Evolutionary conservation across 2,329 filamentous ascomycete genomes (phyloP).

Genomic region (Fonsecaea multimorphosa): DNA sequence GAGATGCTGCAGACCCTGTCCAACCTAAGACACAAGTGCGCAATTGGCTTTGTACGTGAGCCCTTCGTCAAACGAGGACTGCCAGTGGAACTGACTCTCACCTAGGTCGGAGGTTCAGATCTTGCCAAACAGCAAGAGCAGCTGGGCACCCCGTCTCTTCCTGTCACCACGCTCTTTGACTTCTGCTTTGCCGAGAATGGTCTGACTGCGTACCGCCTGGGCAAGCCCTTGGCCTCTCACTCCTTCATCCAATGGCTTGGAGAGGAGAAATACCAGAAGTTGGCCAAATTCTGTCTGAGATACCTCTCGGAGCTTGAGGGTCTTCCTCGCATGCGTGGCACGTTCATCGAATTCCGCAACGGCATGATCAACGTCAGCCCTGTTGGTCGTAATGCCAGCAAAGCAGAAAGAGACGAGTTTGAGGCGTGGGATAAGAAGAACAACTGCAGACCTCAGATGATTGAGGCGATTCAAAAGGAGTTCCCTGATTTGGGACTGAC

Average conservation of each 20-base stretch:
- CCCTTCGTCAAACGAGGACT: conserved; percentile 5
- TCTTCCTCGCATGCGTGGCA: conserved; percentile 68
- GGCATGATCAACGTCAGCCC: conserved; percentile 71
- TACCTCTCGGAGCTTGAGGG: conserved; percentile 66
- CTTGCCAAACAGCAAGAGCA: conserved; percentile 95
- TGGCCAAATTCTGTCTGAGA: conserved; percentile 64
- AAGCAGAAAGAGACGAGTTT: conserved; percentile 80
- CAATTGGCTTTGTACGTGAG: conserved; percentile 73
- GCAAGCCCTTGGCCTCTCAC: conserved; percentile 73
- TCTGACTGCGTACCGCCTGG: conserved; percentile 85
- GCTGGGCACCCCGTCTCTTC: conserved; percentile 71
- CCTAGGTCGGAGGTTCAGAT: conserved; percentile 80
- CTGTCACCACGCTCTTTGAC: conserved; percentile 88
- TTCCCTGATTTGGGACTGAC: conserved; percentile 86
- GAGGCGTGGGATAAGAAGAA: conserved; percentile 79
- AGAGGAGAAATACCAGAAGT: conserved; percentile 73
- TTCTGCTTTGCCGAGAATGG: conserved; percentile 98
- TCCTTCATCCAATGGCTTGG: conserved; percentile 93
- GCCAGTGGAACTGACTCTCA: conserved; percentile 5
- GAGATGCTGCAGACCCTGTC: conserved; percentile 85
- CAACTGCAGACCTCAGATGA: conserved; percentile 76
- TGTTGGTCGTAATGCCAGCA: conserved; percentile 78
- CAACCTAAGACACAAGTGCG: conserved; percentile 80
- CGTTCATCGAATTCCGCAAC: conserved; percentile 70
- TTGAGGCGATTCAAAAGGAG: conserved; percentile 75